phyloP scores from a whole-genome alignment of 1,139 yeast genomes.

The Candida sp. region DNA sequence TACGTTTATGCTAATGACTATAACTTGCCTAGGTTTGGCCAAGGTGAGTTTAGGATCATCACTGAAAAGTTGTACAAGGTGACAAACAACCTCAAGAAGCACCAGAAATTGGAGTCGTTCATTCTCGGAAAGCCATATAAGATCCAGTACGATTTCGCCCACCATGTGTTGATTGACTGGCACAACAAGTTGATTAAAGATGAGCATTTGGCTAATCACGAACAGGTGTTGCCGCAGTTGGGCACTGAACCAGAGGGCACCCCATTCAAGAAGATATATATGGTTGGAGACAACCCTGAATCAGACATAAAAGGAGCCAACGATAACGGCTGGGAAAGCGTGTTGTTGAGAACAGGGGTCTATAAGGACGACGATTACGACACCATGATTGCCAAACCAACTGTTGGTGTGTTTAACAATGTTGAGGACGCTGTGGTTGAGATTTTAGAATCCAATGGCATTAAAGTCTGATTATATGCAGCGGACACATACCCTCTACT shows the following conservation, averaged over 20 bases:
- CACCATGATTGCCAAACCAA: conserved; percentile 41
- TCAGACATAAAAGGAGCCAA: conserved; percentile 93
- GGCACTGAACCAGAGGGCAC: conserved; percentile 36
- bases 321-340: conserved; percentile 84
- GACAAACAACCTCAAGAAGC: conserved; percentile 49
- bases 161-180: conserved; percentile 69
- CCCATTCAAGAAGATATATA: conserved; percentile 66
- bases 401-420: conserved; percentile 52
- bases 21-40: conserved; percentile 83
- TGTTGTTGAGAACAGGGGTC: conserved; percentile 88
- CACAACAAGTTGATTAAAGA: conserved; percentile 32
- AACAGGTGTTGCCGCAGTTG: conserved; percentile 41
- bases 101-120: conserved; percentile 51
- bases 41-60: conserved; percentile 81
- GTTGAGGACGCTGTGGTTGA: conserved; percentile 48
- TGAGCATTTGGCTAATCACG: conserved; percentile 15
- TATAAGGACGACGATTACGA: conserved; percentile 70
- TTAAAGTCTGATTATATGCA: conserved; percentile 1
- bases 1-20: conserved; percentile 92
- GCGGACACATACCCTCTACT: no score
- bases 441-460: conserved; percentile 26
- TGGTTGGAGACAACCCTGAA: conserved; percentile 98
- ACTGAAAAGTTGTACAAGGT: conserved; percentile 67
- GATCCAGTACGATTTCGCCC: conserved; percentile 86
- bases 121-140: conserved; percentile 87